A percentile compares a stretch with the other conserved stretches of the same genome.
phyloP scores from a whole-genome alignment of 225 moss, liverwort and hornwort genomes.

The Sphagnum contortum region DNA sequence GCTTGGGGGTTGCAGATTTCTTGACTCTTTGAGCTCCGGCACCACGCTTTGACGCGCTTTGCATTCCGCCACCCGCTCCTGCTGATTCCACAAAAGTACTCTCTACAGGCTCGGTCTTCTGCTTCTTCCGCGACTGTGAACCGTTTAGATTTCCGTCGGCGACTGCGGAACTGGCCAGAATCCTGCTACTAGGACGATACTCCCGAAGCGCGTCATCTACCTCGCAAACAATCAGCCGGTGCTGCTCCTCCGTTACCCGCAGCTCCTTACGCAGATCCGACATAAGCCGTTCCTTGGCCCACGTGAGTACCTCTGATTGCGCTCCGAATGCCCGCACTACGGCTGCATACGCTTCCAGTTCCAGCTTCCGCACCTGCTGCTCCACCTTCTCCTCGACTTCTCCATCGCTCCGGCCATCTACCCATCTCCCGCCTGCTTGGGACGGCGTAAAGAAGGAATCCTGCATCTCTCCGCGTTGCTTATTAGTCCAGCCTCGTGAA shows the following conservation, averaged over 20 bases:
- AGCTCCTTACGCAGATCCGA: conserved; percentile 11
- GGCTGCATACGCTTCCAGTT: conserved; percentile 17
- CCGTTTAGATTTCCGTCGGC: background rate
- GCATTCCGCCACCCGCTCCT: background rate
- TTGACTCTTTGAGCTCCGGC: conserved; percentile 2
- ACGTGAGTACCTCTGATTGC: conserved; percentile 12
- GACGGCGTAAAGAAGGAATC: no score
- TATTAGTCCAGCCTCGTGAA: no score
- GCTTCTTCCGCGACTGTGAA: conserved; percentile 2
- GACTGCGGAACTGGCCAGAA: background rate
- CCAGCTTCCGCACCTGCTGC: conserved; percentile 9
- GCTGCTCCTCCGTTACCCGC: conserved; percentile 11
- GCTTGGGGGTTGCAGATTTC: background rate
- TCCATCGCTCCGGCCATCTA: no score
- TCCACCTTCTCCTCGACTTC: background rate
- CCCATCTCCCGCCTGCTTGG: no score
- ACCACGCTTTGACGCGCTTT: background rate
- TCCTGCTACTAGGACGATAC: conserved; percentile 5
- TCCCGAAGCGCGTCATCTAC: conserved; percentile 6
- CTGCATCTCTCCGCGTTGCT: no score
- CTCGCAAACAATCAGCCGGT: conserved; percentile 9
- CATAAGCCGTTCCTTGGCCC: conserved; percentile 12
- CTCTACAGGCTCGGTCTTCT: background rate
- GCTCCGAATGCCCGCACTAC: conserved; percentile 18
- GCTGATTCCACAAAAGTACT: no score